Evolutionary conservation across 352 stramenopile species (phyloP).

Genomic region (Phytophthora cryptogea): DNA sequence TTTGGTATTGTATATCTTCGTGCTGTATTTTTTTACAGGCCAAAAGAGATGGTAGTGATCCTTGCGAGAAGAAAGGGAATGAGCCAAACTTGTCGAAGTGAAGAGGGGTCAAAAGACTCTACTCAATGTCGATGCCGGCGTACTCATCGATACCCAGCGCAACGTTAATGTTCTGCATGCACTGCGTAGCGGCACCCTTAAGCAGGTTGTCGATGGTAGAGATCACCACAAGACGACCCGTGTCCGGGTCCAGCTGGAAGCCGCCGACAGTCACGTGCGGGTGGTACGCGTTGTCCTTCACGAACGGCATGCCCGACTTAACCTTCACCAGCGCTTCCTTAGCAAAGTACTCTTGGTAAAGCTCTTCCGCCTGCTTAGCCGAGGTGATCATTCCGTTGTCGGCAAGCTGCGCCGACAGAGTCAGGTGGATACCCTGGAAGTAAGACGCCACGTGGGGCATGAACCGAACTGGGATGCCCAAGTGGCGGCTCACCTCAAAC

Average conservation of each 20-base stretch:
- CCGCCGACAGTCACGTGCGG: slow-evolving; percentile 84
- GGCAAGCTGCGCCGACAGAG: slow-evolving; percentile 80
- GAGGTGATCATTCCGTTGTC: slow-evolving; percentile 52
- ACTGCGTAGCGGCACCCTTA: slow-evolving; percentile 93
- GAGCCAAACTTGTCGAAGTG: slow-evolving; percentile 17
- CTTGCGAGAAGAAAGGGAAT: slow-evolving; percentile 2
- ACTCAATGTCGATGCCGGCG: slow-evolving; percentile 58
- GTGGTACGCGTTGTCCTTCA: slow-evolving; percentile 76
- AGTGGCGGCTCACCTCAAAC: slow-evolving; percentile 82
- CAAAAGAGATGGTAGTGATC: not conserved
- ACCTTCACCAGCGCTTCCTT: slow-evolving; percentile 89
- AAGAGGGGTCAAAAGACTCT: slow-evolving; percentile 18
- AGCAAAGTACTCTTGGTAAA: slow-evolving; percentile 84
- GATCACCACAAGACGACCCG: slow-evolving; percentile 87
- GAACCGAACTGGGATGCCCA: slow-evolving; percentile 87
- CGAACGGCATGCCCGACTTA: slow-evolving; percentile 59
- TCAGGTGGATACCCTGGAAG: slow-evolving; percentile 94
- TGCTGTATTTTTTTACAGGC: slow-evolving; percentile 26
- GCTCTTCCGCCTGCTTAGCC: slow-evolving; percentile 72
- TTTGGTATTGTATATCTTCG: slow-evolving; percentile 13
- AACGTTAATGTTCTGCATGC: slow-evolving; percentile 95
- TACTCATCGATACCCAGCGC: slow-evolving; percentile 91
- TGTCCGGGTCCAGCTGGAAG: slow-evolving; percentile 89
- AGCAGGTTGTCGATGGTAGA: slow-evolving; percentile 94
- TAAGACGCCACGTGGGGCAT: slow-evolving; percentile 94